Conservation (phyloP, 345 rosid species). For the Mangifera indica region DNA sequence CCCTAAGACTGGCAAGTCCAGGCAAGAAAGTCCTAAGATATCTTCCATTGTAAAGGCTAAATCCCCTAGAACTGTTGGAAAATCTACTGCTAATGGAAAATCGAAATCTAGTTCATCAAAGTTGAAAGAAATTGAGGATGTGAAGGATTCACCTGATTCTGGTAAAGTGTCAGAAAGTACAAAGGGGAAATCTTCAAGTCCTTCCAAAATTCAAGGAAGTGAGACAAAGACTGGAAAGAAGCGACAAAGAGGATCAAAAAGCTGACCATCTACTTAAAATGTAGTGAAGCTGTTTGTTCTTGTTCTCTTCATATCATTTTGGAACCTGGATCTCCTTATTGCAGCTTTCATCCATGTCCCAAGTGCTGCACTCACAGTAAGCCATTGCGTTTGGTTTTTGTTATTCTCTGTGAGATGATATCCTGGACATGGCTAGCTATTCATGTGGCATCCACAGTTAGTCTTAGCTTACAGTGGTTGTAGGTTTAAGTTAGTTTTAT, state of each 20-base stretch:
- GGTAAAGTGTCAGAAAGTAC: conserved; percentile 34
- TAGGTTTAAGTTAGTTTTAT: conserved; percentile 27
- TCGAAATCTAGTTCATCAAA: conserved; percentile 51
- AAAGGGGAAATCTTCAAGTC: conserved; percentile 42
- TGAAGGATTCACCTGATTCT: conserved; percentile 50
- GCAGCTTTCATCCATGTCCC: conserved; percentile 14
- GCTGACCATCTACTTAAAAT: neutral
- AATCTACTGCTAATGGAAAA: conserved; percentile 44
- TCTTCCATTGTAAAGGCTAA: conserved; percentile 40
- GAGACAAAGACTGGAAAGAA: conserved; percentile 56
- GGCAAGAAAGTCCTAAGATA: conserved; percentile 34
- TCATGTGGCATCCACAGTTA: conserved; percentile 21
- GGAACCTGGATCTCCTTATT: too few species aligned
- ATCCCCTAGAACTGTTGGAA: conserved; percentile 38
- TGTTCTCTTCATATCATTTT: too few species aligned
- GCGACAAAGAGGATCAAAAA: conserved; percentile 50
- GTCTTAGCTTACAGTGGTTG: conserved; percentile 31
- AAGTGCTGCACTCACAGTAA: conserved; percentile 13
- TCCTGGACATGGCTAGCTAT: conserved; percentile 17
- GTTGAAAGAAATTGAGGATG: conserved; percentile 40
- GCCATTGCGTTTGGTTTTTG: conserved; percentile 25
- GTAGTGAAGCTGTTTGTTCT: too few species aligned
- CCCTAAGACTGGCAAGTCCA: conserved; percentile 22
- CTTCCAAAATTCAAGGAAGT: conserved; percentile 50
- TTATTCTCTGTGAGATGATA: neutral